Base-by-base conservation (phyloP, 306 rosid species). In the Quercus agrifolia region DNA sequence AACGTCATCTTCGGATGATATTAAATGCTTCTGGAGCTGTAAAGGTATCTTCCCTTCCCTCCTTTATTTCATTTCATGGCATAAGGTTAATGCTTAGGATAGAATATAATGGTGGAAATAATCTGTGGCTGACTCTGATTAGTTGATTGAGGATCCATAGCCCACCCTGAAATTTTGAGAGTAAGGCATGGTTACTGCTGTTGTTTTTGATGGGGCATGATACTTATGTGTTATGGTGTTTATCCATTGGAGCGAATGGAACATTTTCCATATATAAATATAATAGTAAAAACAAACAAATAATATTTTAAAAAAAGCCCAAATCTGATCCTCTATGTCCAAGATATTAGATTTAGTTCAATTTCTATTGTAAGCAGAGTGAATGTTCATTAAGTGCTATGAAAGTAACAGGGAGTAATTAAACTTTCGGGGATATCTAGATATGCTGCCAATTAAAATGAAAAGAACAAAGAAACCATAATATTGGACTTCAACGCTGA, bases 1-100 rank as follows among this genome's bases (percentile, higher is more conserved):
- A 90, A 85, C 99, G 97, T 19, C 97, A 94, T 86, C 95, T 92
- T 83, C 91, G 85, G 80, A 86, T 94, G 92, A 72, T 92, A 85
- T 51, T 92, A 82, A 87, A 84, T 56, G 97, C 97, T 84, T 87
- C 88, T 14, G 84, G 88, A 83, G 92, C 91, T 49, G 95, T 95
- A 84, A 91, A 85, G 99, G 99, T 94, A 77, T 18, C 38, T 5
- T 62, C 46, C 74, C 61, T 80, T 30, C 71, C 55, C n/a, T 55
- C 59, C 54, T 63, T 78, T 25, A 27, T 78, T 59, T 14, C 59
- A 41, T 61, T 62, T 46, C 70, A 46, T 73, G 64, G 66, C 71
- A 27, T 12, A 44, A 72, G 18, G 1, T 61, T 51, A 31, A 52
- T 70, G 74, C 68, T 81, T 66, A 38, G 46, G 46, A 38, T 38